Conservation (phyloP, 257 asterid genomes). For the Schizonepeta tenuifolia region DNA sequence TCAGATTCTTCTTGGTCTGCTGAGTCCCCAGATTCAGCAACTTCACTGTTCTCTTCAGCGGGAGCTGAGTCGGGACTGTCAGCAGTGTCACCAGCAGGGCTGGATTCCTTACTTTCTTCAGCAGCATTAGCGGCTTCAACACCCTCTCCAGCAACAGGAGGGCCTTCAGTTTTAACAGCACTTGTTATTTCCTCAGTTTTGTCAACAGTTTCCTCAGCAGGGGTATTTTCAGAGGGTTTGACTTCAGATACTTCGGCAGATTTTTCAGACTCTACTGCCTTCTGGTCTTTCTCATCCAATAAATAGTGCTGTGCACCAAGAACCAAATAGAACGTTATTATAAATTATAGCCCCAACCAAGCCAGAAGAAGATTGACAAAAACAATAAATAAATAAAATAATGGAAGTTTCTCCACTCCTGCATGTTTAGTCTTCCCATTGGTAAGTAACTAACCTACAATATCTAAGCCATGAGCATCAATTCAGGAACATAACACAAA, state of each 20-base stretch:
- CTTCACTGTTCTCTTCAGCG: constrained; percentile 50
- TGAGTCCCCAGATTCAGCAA: constrained; percentile 50
- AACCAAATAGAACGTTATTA: constrained; percentile 14
- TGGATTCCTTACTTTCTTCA: constrained; percentile 52
- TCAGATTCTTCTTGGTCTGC: constrained; percentile 67
- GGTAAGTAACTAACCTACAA: not conserved
- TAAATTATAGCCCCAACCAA: constrained; percentile 4
- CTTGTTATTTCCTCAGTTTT: constrained; percentile 51
- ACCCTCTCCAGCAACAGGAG: constrained; percentile 54
- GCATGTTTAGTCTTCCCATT: not conserved
- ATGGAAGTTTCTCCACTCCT: constrained; percentile 1
- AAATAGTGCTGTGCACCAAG: constrained; percentile 63
- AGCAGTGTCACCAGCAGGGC: constrained; percentile 50
- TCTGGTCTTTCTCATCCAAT: constrained; percentile 58
- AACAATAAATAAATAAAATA: not conserved
- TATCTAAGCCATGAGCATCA: not conserved
- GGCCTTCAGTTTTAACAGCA: constrained; percentile 50
- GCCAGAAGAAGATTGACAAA: not conserved
- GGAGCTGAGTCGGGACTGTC: constrained; percentile 33
- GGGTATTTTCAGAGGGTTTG: constrained; percentile 40
- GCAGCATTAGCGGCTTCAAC: constrained; percentile 47
- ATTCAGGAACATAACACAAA: constrained; percentile 5
- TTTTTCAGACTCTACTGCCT: constrained; percentile 36
- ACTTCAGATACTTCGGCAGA: constrained; percentile 56
- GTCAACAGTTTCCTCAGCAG: constrained; percentile 46